Evolutionary conservation across 441 rosid genomes (phyloP).

Genomic region (Mallotus japonicus): DNA sequence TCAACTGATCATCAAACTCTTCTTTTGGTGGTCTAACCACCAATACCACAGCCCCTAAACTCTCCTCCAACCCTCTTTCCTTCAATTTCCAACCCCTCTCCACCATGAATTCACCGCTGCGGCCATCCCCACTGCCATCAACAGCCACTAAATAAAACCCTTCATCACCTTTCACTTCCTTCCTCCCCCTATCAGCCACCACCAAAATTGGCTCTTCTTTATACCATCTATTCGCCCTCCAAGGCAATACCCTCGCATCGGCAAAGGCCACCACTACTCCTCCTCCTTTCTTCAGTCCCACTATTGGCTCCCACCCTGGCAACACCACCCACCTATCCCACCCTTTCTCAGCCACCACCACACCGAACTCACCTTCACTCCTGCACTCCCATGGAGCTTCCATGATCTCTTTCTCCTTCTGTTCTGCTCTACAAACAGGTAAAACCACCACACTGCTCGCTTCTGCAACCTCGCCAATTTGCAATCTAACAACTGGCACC

Average conservation of each 20-base stretch:
- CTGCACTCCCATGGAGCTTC: slow-evolving; percentile 65
- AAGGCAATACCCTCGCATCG: slow-evolving; percentile 66
- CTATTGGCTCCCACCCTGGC: slow-evolving; percentile 63
- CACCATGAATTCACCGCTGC: slow-evolving; percentile 45
- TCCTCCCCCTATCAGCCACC: slow-evolving; percentile 59
- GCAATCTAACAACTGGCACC: slow-evolving; percentile 72
- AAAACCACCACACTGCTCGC: slow-evolving; percentile 61
- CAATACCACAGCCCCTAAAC: slow-evolving; percentile 60
- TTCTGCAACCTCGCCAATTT: slow-evolving; percentile 74
- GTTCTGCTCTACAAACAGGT: slow-evolving; percentile 68
- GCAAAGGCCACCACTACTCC: slow-evolving; percentile 69
- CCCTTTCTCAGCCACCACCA: slow-evolving; percentile 70
- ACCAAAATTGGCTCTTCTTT: slow-evolving; percentile 74
- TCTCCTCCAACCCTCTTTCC: slow-evolving; percentile 42
- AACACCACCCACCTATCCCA: slow-evolving; percentile 91
- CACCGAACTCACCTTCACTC: slow-evolving; percentile 62
- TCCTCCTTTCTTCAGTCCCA: slow-evolving; percentile 46
- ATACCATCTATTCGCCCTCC: slow-evolving; percentile 68
- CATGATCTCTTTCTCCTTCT: slow-evolving; percentile 47
- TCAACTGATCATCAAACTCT: slow-evolving; percentile 45
- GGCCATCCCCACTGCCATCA: slow-evolving; percentile 28
- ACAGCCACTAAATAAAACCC: slow-evolving; percentile 63
- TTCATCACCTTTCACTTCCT: slow-evolving; percentile 47
- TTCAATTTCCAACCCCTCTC: slow-evolving; percentile 68
- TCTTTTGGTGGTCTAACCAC: slow-evolving; percentile 82